A percentile compares a stretch with the other conserved stretches of the same genome.
These are phyloP conservation scores for Botrytis pseudocinerea DNA, from an alignment of 2,329 filamentous ascomycete genomes.

Conservation along the genomic window DNA sequence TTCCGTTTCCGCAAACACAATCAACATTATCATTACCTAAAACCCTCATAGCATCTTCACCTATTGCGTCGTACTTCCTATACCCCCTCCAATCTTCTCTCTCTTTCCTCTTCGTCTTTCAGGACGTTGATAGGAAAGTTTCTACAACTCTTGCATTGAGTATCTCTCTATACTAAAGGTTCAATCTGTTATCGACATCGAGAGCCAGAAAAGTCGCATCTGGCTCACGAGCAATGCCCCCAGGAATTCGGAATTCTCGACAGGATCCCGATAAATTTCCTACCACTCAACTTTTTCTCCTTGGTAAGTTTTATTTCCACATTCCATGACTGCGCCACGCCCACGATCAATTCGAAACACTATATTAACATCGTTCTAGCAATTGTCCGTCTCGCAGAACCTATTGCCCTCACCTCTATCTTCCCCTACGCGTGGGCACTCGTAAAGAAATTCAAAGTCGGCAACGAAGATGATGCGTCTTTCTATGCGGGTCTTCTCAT, in stretches of 20 bases:
- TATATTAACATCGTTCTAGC: slow-evolving; percentile 51
- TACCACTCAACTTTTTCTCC: slow-evolving; percentile 75
- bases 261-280: slow-evolving; percentile 76
- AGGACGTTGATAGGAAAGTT: slow-evolving; percentile 4
- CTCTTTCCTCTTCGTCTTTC: slow-evolving; percentile 5
- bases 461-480: slow-evolving; percentile 71
- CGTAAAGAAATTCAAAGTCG: slow-evolving; percentile 73
- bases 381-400: slow-evolving; percentile 89
- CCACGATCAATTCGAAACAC: not conserved
- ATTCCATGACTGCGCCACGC: slow-evolving; percentile 19
- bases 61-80: not conserved
- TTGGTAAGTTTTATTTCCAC: slow-evolving; percentile 59
- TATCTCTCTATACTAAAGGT: not conserved
- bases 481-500: slow-evolving; percentile 88
- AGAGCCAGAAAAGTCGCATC: slow-evolving; percentile 32
- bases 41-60: slow-evolving; percentile 3
- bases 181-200: not conserved
- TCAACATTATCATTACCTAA: not conserved
- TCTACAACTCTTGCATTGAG: not conserved
- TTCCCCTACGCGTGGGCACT: slow-evolving; percentile 90
- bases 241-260: slow-evolving; percentile 40
- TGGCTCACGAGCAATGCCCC: slow-evolving; percentile 33
- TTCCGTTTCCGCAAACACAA: slow-evolving; percentile 12
- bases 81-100: not conserved
- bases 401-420: slow-evolving; percentile 89